Conservation (phyloP, 2,329 filamentous ascomycete genomes). For the Aspergillus sp. region DNA sequence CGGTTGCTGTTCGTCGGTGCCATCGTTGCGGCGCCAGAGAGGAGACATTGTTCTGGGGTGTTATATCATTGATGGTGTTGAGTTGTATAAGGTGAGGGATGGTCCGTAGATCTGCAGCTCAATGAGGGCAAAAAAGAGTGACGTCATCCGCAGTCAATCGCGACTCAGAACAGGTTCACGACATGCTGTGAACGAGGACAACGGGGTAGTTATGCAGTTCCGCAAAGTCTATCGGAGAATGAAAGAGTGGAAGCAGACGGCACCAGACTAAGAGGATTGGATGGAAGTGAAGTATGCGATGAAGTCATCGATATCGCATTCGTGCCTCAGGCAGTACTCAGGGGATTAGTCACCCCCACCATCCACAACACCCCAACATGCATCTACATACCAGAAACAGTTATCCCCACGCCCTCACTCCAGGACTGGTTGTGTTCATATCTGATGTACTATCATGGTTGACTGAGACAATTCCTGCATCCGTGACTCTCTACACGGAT, state of each 20-base stretch:
- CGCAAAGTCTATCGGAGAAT: neutral
- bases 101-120: neutral
- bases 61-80: neutral
- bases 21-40: neutral
- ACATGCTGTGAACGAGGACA: no score
- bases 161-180: no score
- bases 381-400: neutral
- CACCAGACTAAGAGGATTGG: neutral
- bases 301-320: constrained; percentile 5
- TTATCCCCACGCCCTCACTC: neutral
- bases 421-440: no score
- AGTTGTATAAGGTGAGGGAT: neutral
- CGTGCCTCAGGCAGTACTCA: neutral
- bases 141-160: neutral
- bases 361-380: neutral
- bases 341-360: neutral
- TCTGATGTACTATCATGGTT: no score
- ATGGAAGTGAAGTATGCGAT: neutral
- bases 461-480: neutral
- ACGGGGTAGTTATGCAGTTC: neutral
- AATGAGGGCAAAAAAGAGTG: neutral
- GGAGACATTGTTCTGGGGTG: neutral
- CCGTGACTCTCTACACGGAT: neutral
- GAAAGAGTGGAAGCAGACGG: neutral
- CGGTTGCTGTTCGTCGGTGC: neutral